These are phyloP conservation scores for Vigna trinervia DNA, from an alignment of 306 rosid species.

Conservation along the genomic window DNA sequence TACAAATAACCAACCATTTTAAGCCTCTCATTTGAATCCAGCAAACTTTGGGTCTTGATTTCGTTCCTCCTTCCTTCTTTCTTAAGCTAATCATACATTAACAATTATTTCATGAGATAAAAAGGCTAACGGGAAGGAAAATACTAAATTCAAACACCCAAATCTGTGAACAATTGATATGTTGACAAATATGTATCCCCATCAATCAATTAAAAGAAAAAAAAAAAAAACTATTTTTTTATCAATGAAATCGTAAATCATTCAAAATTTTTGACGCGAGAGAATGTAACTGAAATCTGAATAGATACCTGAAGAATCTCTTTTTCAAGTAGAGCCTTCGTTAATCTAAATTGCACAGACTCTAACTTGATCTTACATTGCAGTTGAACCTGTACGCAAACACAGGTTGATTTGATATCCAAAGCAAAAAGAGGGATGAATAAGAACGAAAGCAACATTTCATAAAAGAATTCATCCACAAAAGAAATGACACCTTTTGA, in stretches of 20 bases:
- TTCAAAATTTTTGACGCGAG: not conserved
- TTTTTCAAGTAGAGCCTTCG: slow-evolving; percentile 77
- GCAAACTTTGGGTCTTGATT: slow-evolving; percentile 63
- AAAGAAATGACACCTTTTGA: slow-evolving; percentile 68
- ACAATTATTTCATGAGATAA: slow-evolving; percentile 34
- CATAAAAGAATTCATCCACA: not conserved
- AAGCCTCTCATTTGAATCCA: slow-evolving; percentile 73
- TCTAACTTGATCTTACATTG: slow-evolving; percentile 86
- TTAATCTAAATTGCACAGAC: slow-evolving; percentile 74
- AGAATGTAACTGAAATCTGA: slow-evolving; percentile 24
- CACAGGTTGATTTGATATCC: slow-evolving; percentile 25
- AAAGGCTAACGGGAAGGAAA: not conserved
- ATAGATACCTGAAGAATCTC: slow-evolving; percentile 81
- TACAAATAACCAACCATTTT: slow-evolving; percentile 62
- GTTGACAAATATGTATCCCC: slow-evolving; percentile 4
- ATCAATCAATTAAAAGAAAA: not conserved
- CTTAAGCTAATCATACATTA: slow-evolving; percentile 69
- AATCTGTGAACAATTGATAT: slow-evolving; percentile 4
- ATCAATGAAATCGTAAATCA: slow-evolving; percentile 22
- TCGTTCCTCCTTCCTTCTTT: slow-evolving; percentile 71
- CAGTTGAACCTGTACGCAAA: slow-evolving; percentile 74
- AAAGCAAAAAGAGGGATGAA: not conserved
- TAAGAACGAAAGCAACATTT: slow-evolving; percentile 20
- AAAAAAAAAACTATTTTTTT: not conserved
- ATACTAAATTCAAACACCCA: slow-evolving; percentile 29